A percentile compares a stretch with the other conserved stretches of the same genome.
Evolutionary conservation across 257 asterid species (phyloP).

Genomic region (Perilla frutescens): DNA sequence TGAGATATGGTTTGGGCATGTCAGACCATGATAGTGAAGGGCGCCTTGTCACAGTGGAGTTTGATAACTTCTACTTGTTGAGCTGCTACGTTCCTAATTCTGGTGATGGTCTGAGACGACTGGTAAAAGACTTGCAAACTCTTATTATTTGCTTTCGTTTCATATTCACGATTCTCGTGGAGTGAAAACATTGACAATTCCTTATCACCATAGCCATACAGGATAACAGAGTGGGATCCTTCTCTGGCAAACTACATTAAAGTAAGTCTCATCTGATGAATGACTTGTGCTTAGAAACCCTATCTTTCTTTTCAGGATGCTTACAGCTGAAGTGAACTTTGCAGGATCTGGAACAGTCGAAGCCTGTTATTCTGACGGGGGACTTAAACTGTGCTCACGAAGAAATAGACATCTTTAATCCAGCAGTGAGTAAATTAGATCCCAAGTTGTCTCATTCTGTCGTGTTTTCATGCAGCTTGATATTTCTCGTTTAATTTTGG

Average conservation of each 20-base stretch:
- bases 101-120: constrained; percentile 88
- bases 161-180: constrained; percentile 11
- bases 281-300: constrained; percentile 24
- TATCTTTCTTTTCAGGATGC: not conserved
- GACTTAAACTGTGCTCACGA: constrained; percentile 97
- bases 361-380: constrained; percentile 94
- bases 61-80: constrained; percentile 73
- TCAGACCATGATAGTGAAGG: constrained; percentile 95
- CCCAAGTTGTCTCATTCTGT: constrained; percentile 24
- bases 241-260: constrained; percentile 84
- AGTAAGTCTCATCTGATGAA: constrained; percentile 54
- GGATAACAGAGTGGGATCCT: constrained; percentile 84
- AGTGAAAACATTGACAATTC: constrained; percentile 32
- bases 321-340: constrained; percentile 42
- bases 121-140: constrained; percentile 56
- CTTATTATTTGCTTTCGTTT: not conserved
- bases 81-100: constrained; percentile 91
- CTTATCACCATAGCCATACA: constrained; percentile 64
- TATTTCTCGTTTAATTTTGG: not conserved
- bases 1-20: constrained; percentile 87
- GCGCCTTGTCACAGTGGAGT: constrained; percentile 89
- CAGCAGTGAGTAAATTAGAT: constrained; percentile 66
- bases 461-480: not conserved
- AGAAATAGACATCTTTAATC: constrained; percentile 89
- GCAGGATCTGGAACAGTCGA: constrained; percentile 82